Percentiles rank a stretch among this genome's conserved stretches.
phyloP scores from a whole-genome alignment of 345 rosid genomes.

The Punica granatum region DNA sequence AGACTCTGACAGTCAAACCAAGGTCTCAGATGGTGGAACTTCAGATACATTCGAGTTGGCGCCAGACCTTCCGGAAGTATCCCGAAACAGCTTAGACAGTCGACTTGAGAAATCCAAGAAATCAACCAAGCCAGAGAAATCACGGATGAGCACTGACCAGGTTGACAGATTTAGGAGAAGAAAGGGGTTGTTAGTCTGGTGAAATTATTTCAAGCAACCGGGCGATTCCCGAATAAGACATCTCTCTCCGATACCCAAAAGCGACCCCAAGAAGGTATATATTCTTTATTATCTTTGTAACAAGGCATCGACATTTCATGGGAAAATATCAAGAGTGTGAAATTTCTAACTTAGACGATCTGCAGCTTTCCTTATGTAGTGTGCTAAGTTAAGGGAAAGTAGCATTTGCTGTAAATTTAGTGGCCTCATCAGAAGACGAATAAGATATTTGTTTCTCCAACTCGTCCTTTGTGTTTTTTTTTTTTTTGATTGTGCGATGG shows the following conservation, averaged over 20 bases:
- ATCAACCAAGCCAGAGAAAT: conserved; percentile 75
- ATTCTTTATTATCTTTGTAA: conserved; percentile 14
- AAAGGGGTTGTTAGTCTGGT: conserved; percentile 62
- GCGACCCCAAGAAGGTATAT: conserved; percentile 12
- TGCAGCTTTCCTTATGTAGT: background rate
- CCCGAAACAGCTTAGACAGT: conserved; percentile 95
- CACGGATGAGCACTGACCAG: conserved; percentile 89
- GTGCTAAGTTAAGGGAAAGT: background rate
- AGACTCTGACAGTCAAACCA: conserved; percentile 40
- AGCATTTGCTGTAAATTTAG: background rate
- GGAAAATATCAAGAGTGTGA: conserved; percentile 1
- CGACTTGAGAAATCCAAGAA: conserved; percentile 88
- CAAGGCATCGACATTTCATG: conserved; percentile 1
- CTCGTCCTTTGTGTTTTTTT: background rate
- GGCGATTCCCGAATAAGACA: background rate
- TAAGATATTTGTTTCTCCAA: background rate
- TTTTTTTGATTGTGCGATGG: background rate
- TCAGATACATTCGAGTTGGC: conserved; percentile 63
- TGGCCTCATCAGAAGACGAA: background rate
- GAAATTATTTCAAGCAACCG: conserved; percentile 26
- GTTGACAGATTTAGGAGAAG: conserved; percentile 69
- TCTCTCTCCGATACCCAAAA: background rate
- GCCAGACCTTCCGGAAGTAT: conserved; percentile 66
- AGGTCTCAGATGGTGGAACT: conserved; percentile 45
- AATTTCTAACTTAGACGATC: conserved; percentile 2